These are phyloP conservation scores for Monilinia laxa DNA, from an alignment of 2,329 filamentous ascomycete genomes.

Conservation along the genomic window DNA sequence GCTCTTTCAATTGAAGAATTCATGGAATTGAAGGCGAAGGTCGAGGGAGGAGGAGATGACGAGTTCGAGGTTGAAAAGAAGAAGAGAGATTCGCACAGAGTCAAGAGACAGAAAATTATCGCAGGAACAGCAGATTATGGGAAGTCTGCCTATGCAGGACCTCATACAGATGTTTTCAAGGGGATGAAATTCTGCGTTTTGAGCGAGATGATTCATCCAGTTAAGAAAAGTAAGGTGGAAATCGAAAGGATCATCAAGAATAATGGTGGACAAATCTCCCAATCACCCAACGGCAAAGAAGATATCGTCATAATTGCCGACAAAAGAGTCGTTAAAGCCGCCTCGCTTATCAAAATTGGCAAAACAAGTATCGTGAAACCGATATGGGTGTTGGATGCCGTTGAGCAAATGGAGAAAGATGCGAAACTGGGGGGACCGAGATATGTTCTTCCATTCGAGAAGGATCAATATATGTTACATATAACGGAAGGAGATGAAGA, in stretches of 20 bases:
- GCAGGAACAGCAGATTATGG: constrained; percentile 62
- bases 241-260: constrained; percentile 79
- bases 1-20: constrained; percentile 80
- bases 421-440: constrained; percentile 44
- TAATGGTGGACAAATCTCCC: constrained; percentile 77
- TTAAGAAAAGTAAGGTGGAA: constrained; percentile 73
- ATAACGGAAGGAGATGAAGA: constrained; percentile 56
- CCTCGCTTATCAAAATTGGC: constrained; percentile 73
- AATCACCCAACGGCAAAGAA: constrained; percentile 63
- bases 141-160: constrained; percentile 54
- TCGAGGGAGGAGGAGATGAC: constrained; percentile 72
- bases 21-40: constrained; percentile 63
- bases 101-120: constrained; percentile 69
- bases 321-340: constrained; percentile 76
- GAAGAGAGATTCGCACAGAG: constrained; percentile 57
- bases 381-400: constrained; percentile 75
- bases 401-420: constrained; percentile 53
- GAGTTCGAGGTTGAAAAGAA: constrained; percentile 72
- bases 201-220: constrained; percentile 68
- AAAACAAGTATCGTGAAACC: constrained; percentile 73
- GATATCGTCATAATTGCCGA: constrained; percentile 75
- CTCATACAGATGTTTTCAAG: constrained; percentile 66
- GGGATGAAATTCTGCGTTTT: constrained; percentile 81
- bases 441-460: constrained; percentile 63
- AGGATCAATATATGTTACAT: constrained; percentile 70